Base-by-base conservation (phyloP, 139 green algal species). In the Protoeuglena noctilucae region DNA sequence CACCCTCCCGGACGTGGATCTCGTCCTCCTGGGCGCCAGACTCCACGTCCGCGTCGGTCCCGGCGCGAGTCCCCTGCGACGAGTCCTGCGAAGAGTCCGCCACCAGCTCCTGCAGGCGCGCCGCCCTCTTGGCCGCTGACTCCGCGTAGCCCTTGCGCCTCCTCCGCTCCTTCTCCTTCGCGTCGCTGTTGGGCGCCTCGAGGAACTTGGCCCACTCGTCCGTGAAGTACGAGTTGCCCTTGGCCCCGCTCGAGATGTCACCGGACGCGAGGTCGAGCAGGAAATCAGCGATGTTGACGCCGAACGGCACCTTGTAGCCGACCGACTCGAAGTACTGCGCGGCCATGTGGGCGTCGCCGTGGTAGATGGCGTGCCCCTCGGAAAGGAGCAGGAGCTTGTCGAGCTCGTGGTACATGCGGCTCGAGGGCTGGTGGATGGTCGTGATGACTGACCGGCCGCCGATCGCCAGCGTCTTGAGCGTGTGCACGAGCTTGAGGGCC, bases 361-460 rank as follows among this genome's bases (percentile, higher is more conserved):
- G 90, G 74, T 87, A 95, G 48, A 93, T 68, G 2, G 66, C 57
- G 56, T 81, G 74, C 0, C 85, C 86, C 55, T 89, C 69, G 24
- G 43, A 65, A 1, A 83, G 70, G 28, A 84, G 62, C 51, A 82
- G 54, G 28, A 84, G 60, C 39, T 72, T 77, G 62, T 88, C 79
- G 53, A 94, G 72, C 68, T 86, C 72, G 47, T 84, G 67, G 58
- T 83, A 94, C 24, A 94, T 67, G 16, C 84, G 67, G 3, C 57
- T 74, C 58, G 68, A 82, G 45, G 89, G 89, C 75, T 96, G 88
- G 67, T 96, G 88, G 63, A 96, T 94, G 59, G 88, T 96, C 54
- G 81, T 82, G 6, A 93, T 56, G 41, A 93, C 77, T 18, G 79
- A 72, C 14, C 77, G 67, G n/a, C 87, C 86, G 3, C 77, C 81